These are phyloP conservation scores for Sesbania bispinosa DNA, from an alignment of 306 rosid species.

Conservation along the genomic window DNA sequence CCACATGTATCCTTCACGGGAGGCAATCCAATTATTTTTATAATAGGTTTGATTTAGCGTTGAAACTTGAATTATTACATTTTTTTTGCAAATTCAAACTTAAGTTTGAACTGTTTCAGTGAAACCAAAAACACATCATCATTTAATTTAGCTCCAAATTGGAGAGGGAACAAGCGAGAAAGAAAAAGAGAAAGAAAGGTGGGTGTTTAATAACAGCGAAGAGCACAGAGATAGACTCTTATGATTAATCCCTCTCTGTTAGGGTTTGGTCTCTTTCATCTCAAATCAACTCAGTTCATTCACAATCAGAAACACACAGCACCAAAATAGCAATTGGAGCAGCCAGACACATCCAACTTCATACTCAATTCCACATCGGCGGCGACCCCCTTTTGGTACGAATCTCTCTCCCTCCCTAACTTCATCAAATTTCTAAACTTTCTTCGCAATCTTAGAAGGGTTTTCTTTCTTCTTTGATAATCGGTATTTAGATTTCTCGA, in stretches of 20 bases:
- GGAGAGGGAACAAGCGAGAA: background rate
- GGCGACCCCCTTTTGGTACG: slow-evolving; percentile 21
- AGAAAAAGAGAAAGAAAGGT: background rate
- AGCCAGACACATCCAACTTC: slow-evolving; percentile 22
- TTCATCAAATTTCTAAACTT: slow-evolving; percentile 19
- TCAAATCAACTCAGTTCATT: background rate
- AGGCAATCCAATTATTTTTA: no score
- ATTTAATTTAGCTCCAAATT: no score
- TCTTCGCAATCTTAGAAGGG: slow-evolving; percentile 2
- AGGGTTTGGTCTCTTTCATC: slow-evolving; percentile 17
- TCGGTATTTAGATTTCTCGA: background rate
- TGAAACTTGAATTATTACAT: no score
- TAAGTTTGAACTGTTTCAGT: no score
- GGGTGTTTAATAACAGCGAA: background rate
- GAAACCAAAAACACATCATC: no score
- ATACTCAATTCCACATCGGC: background rate
- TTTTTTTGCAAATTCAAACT: no score
- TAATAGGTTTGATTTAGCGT: no score
- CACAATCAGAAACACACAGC: background rate
- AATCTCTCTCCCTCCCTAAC: background rate
- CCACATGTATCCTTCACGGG: no score
- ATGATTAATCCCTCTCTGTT: background rate
- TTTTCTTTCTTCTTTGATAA: background rate
- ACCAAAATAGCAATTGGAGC: slow-evolving; percentile 14
- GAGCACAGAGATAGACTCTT: background rate